Base-by-base conservation (phyloP, 192 early-diverging fungal genomes). In the Backusella westeae region DNA sequence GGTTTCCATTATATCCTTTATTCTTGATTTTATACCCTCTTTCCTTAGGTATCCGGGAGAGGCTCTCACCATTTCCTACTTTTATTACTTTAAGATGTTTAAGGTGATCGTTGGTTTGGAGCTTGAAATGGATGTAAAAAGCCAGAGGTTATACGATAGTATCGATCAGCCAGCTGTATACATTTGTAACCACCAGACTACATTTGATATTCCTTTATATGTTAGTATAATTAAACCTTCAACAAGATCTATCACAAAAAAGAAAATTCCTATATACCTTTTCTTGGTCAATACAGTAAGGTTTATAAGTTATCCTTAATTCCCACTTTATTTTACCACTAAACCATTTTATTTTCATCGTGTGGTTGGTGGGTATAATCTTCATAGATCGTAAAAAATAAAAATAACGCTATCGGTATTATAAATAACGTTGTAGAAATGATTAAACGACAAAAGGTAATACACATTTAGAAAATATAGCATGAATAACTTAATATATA, bases 381-480 rank as follows among this genome's bases (percentile, higher is more conserved):
- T 53, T 53, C n/a, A 53, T 53, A n/a, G 52, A 53, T 53, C 52
- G 52, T 53, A n/a, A 53, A 53, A 21, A 53, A 53, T 53, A 53
- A 21, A 53, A 53, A 53, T 21, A 53, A 6, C 6, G 14, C 52
- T 19, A 53, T 53, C 6, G 19, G 8, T n/a, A n/a, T 53, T 21
- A 53, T 53, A 53, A 53, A 53, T 17, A 19, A 23, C 17, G 8
- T 53, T 53, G 52, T 21, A 53, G 19, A 53, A 19, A 53, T 7
- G n/a, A 53, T 53, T 21, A 19, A 53, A 53, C n/a, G 1, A 6
- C 15, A 23, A 53, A 53, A 53, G n/a, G 52, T 53, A 53, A 21
- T 21, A 53, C 1, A 7, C 19, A 53, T 53, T n/a, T 21, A 21
- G 17, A 53, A 14, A 53, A 53, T 17, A 21, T 7, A 21, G 17